Evolutionary conservation across 2,329 filamentous ascomycete species (phyloP).

Genomic region (Paracamarosporium sp.): DNA sequence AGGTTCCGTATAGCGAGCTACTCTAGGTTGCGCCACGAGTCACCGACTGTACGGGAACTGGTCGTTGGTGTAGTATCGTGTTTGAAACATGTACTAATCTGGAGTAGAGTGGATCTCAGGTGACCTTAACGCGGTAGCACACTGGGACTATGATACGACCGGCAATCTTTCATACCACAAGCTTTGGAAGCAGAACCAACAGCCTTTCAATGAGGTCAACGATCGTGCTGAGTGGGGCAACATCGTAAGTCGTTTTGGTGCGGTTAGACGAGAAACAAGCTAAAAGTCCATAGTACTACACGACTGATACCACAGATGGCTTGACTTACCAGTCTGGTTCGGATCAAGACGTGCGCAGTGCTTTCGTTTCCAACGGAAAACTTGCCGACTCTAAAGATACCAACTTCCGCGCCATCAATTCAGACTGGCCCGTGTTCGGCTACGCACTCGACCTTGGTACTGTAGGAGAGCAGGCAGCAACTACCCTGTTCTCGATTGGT

Average conservation of each 20-base stretch:
- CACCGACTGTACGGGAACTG: constrained; percentile 1
- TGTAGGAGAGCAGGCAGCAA: constrained; percentile 45
- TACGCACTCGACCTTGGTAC: constrained; percentile 59
- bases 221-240: constrained; percentile 62
- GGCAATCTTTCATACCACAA: constrained; percentile 66
- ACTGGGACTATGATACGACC: constrained; percentile 65
- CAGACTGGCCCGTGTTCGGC: constrained; percentile 60
- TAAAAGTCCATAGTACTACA: constrained; percentile 51
- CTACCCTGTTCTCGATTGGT: constrained; percentile 58
- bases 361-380: constrained; percentile 53
- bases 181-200: constrained; percentile 55
- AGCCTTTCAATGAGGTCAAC: constrained; percentile 54
- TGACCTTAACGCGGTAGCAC: constrained; percentile 60
- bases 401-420: constrained; percentile 58
- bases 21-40: not conserved
- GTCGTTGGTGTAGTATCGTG: not conserved
- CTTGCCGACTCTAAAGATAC: constrained; percentile 56
- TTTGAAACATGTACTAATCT: not conserved
- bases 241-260: constrained; percentile 39
- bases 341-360: constrained; percentile 54
- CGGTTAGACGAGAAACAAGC: not conserved
- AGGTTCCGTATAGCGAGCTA: not conserved
- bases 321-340: constrained; percentile 57
- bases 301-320: constrained; percentile 50
- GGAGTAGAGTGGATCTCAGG: constrained; percentile 73